Percentiles rank a stretch among this genome's conserved stretches.
These are phyloP conservation scores for Choricystis sp. DNA, from an alignment of 139 green algal species.

Conservation along the genomic window DNA sequence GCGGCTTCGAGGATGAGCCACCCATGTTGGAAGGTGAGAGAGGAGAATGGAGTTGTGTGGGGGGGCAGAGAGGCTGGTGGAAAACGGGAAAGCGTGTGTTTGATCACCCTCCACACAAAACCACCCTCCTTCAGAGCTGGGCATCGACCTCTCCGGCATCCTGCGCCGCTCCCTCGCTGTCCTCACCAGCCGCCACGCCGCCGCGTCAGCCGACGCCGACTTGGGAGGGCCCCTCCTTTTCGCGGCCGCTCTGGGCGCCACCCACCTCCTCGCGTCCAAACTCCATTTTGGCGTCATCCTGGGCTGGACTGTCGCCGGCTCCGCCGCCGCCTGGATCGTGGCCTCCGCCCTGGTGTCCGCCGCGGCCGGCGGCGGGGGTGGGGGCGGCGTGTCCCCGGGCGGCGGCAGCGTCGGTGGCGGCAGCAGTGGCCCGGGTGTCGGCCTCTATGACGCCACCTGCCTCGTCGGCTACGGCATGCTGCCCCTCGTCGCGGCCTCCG, in stretches of 20 bases:
- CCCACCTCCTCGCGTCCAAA: conserved; percentile 52
- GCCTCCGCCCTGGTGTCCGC: conserved; percentile 22
- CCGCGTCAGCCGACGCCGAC: conserved; percentile 55
- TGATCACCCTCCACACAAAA: not conserved
- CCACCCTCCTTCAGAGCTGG: conserved; percentile 52
- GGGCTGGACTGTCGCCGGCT: conserved; percentile 74
- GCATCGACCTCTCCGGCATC: conserved; percentile 79
- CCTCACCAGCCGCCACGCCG: conserved; percentile 40
- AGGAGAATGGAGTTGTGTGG: not conserved
- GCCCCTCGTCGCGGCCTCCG: conserved; percentile 52
- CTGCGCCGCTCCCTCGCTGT: conserved; percentile 45
- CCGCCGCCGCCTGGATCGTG: conserved; percentile 53
- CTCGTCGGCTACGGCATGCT: conserved; percentile 79
- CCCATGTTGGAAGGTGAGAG: not conserved
- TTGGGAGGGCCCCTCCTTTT: conserved; percentile 56
- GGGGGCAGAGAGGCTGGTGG: not conserved
- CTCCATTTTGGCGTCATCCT: conserved; percentile 89
- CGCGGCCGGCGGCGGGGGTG: conserved; percentile 1
- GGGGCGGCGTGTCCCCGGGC: conserved; percentile 8
- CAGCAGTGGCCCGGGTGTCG: conserved; percentile 21
- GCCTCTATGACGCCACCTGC: conserved; percentile 75
- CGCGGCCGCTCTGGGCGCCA: not conserved
- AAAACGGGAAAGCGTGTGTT: not conserved
- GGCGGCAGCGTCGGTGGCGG: conserved; percentile 21
- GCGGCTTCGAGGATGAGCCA: not conserved